Conservation (phyloP, 1,284 basidiomycete genomes). For the Anthracocystis panici-leucophaei region DNA sequence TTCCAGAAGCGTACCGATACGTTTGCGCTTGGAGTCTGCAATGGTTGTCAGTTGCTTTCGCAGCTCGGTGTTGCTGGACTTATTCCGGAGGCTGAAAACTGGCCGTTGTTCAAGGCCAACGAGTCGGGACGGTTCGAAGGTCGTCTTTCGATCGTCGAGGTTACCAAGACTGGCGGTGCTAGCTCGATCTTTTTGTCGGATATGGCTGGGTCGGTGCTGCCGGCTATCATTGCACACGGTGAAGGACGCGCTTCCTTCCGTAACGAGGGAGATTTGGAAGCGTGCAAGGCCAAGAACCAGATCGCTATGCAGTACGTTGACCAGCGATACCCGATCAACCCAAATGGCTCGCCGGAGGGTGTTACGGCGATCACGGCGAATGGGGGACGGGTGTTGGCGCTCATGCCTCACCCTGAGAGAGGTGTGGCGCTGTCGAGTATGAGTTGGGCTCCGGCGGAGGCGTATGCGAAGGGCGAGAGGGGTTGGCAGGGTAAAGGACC, state of each 20-base stretch:
- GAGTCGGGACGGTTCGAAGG: slow-evolving; percentile 90
- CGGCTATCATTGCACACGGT: slow-evolving; percentile 94
- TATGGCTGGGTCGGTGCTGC: slow-evolving; percentile 87
- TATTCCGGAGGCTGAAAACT: slow-evolving; percentile 84
- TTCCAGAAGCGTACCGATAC: slow-evolving; percentile 80
- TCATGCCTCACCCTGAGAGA: slow-evolving; percentile 83
- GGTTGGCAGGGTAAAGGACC: slow-evolving; percentile 78
- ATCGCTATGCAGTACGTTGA: slow-evolving; percentile 65
- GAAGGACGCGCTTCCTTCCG: slow-evolving; percentile 87
- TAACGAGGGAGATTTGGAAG: slow-evolving; percentile 27
- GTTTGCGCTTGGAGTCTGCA: slow-evolving; percentile 95
- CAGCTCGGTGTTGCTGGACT: slow-evolving; percentile 78
- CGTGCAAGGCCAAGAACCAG: slow-evolving; percentile 35
- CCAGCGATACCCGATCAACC: slow-evolving; percentile 75
- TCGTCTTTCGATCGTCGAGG: slow-evolving; percentile 82
- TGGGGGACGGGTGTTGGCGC: slow-evolving; percentile 85
- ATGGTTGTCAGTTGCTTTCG: slow-evolving; percentile 96
- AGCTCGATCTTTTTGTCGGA: slow-evolving; percentile 86
- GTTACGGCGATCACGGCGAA: slow-evolving; percentile 89
- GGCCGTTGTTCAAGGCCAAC: slow-evolving; percentile 94
- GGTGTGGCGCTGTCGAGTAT: slow-evolving; percentile 66
- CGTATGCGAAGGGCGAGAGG: slow-evolving; percentile 20
- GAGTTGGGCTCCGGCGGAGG: slow-evolving; percentile 65
- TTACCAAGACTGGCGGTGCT: slow-evolving; percentile 72
- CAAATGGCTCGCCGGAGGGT: slow-evolving; percentile 89